Percentiles rank a stretch among this genome's conserved stretches.
Conservation (phyloP, 805 yeast genomes). For the Starmerella vitae region DNA sequence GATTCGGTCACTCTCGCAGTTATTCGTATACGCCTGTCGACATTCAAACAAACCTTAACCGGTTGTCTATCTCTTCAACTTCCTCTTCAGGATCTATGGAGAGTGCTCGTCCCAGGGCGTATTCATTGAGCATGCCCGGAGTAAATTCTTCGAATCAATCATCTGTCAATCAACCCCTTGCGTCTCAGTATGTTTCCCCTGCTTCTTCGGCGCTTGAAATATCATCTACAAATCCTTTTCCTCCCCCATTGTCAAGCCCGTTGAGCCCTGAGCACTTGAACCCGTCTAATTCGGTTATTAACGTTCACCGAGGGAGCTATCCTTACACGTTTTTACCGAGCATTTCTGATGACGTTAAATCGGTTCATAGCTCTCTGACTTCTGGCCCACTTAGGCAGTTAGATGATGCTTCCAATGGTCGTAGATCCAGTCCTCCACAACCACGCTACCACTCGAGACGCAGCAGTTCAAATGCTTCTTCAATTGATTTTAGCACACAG, state of each 20-base stretch:
- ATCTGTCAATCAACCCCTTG: neutral
- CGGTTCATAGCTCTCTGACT: neutral
- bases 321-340: constrained; percentile 5
- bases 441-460: constrained; percentile 1
- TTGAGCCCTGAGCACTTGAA: constrained; percentile 8
- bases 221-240: constrained; percentile 9
- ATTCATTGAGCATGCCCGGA: constrained; percentile 9
- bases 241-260: constrained; percentile 19
- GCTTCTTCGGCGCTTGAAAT: neutral
- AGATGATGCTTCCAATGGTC: neutral
- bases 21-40: constrained; percentile 12
- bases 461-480: constrained; percentile 12
- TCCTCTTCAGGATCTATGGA: constrained; percentile 1
- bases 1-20: constrained; percentile 10
- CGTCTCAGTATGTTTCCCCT: neutral
- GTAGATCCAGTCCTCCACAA: constrained; percentile 1
- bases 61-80: constrained; percentile 6
- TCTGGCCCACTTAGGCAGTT: neutral
- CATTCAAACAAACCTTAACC: constrained; percentile 3
- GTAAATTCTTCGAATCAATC: neutral
- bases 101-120: constrained; percentile 10
- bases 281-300: neutral
- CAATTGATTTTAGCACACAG: neutral
- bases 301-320: constrained; percentile 1
- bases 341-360: constrained; percentile 1